Conservation (phyloP, 1,139 yeast genomes). For the Yamadazyma triangularis region DNA sequence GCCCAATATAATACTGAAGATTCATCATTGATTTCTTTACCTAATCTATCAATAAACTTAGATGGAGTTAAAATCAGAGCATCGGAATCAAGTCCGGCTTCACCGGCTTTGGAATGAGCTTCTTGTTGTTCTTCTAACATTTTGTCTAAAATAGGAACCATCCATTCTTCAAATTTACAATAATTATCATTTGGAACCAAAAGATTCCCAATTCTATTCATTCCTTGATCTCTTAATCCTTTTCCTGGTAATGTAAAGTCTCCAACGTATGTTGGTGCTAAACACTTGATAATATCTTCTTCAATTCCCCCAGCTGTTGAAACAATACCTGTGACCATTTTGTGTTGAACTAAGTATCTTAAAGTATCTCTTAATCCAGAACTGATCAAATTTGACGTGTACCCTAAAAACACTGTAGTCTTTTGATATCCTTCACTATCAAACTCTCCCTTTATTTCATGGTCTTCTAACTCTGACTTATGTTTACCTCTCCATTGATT, state of each 20-base stretch:
- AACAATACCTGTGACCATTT: slow-evolving; percentile 91
- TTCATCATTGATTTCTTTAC: slow-evolving; percentile 92
- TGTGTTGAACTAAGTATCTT: slow-evolving; percentile 84
- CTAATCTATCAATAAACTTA: slow-evolving; percentile 83
- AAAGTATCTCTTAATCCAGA: slow-evolving; percentile 92
- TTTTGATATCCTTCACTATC: slow-evolving; percentile 81
- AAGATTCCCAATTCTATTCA: slow-evolving; percentile 95
- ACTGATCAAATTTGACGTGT: slow-evolving; percentile 93
- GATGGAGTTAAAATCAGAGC: slow-evolving; percentile 86
- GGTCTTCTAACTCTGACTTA: slow-evolving; percentile 58
- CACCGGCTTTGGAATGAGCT: slow-evolving; percentile 54
- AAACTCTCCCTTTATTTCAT: slow-evolving; percentile 64
- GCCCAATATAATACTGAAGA: slow-evolving; percentile 97
- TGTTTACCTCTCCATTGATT: slow-evolving; percentile 86
- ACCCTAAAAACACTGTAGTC: slow-evolving; percentile 90
- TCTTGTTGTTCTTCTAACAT: slow-evolving; percentile 87
- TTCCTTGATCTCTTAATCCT: slow-evolving; percentile 84
- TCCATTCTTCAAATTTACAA: slow-evolving; percentile 97
- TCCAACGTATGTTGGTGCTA: slow-evolving; percentile 94
- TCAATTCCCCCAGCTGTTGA: slow-evolving; percentile 98
- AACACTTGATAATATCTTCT: slow-evolving; percentile 91
- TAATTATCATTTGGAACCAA: slow-evolving; percentile 97
- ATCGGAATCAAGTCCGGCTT: slow-evolving; percentile 47
- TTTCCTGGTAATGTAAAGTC: slow-evolving; percentile 82
- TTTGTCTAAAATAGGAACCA: slow-evolving; percentile 83